These are phyloP conservation scores for Primulina eburnea DNA, from an alignment of 257 asterid species.

Conservation along the genomic window DNA sequence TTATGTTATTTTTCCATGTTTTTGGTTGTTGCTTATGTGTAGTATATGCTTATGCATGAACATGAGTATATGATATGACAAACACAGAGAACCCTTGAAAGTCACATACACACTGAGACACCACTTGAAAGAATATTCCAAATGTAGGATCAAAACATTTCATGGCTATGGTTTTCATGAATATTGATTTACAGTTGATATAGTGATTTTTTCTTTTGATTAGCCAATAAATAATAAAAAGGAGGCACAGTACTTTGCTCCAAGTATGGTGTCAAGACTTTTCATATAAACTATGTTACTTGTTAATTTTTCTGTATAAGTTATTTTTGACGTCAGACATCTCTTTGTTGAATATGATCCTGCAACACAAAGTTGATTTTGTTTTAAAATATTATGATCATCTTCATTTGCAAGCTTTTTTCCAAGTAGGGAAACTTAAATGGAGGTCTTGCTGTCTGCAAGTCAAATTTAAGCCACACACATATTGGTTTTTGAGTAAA, in stretches of 20 bases:
- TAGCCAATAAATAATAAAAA: background rate
- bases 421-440: background rate
- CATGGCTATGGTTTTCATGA: constrained; percentile 13
- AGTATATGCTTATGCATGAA: constrained; percentile 3
- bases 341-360: background rate
- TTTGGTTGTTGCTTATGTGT: constrained; percentile 1
- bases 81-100: background rate
- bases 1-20: background rate
- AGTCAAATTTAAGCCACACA: background rate
- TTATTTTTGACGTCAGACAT: constrained; percentile 7
- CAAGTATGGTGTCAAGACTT: constrained; percentile 4
- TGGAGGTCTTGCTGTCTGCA: background rate
- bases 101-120: background rate
- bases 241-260: background rate
- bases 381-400: too few relatives aligned
- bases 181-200: constrained; percentile 16
- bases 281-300: background rate
- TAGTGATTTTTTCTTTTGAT: constrained; percentile 10
- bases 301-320: too few relatives aligned
- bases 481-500: background rate
- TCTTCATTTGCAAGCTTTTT: too few relatives aligned
- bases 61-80: background rate
- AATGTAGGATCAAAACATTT: background rate
- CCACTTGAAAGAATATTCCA: background rate
- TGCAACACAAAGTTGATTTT: too few relatives aligned